Base-by-base conservation (phyloP, 2,329 filamentous ascomycete genomes). In the Aspergillus persii region DNA sequence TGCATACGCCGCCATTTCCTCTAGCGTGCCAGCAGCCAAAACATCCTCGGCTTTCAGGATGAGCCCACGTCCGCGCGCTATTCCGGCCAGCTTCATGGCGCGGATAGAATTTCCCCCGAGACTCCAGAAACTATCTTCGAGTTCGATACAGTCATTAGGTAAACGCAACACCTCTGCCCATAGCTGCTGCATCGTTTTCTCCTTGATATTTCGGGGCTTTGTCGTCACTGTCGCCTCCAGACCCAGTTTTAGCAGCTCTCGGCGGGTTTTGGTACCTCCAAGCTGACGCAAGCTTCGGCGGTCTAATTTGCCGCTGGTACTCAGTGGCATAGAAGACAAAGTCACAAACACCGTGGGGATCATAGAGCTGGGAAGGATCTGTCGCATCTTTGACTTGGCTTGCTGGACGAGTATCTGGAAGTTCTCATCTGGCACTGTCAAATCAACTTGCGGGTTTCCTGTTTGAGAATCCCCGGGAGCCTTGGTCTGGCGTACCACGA, bases 291-390 rank as follows among this genome's bases (percentile, higher is more conserved):
- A 59, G 9, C 23, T 9, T 18, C 44, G 39, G 4, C 74, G 67
- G 50, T 76, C 70, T 4, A 72, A 63, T 55, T 76, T 76, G 0
- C 74, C 74, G n/a, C 72, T 75, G 6, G 66, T 70, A 3, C 69
- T 70, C 66, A 73, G 68, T 2, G 73, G 74, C 67, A 77, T 12
- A 0, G 12, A 11, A 3, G 18, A 3, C 8, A 52, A 12, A 4
- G 54, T 48, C 70, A 67, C 33, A 63, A 57, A 57, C 7, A 9
- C 18, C 3, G 31, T 33, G 1, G 54, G 54, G 2, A 57, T 30
- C 54, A 57, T 57, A 36, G 52, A 57, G 1, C 12, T 36, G 9
- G 33, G 33, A 12, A 36, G 18, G 18, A 23, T 23, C 18, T 23
- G 18, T 23, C 18, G 18, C 18, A 23, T 23, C 18, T 23, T 23